phyloP scores from a whole-genome alignment of 768 basidiomycete genomes.

The Daedalea quercina region DNA sequence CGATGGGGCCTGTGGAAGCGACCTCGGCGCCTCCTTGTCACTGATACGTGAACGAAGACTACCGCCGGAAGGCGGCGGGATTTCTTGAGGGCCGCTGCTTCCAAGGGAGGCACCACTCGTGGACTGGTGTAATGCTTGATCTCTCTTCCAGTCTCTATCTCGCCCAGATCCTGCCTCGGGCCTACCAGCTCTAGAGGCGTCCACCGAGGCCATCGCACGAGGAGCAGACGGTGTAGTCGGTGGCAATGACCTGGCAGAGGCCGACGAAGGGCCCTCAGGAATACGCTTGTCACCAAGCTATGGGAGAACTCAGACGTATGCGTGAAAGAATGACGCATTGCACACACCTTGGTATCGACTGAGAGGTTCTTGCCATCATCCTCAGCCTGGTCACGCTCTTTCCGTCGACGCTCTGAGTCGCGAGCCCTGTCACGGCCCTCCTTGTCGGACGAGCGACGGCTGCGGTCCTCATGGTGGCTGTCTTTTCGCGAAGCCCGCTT shows the following conservation, averaged over 20 bases:
- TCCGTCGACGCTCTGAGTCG: conserved; percentile 61
- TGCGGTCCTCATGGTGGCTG: conserved; percentile 67
- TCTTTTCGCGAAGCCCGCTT: conserved; percentile 82
- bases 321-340: background rate
- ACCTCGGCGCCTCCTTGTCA: conserved; percentile 45
- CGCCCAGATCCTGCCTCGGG: conserved; percentile 30
- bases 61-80: conserved; percentile 8
- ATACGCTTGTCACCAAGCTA: conserved; percentile 50
- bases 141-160: conserved; percentile 40
- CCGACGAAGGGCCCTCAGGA: conserved; percentile 39
- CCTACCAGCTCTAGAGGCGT: conserved; percentile 35
- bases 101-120: conserved; percentile 13
- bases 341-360: conserved; percentile 55
- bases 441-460: conserved; percentile 60
- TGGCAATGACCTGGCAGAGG: conserved; percentile 39
- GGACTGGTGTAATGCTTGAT: conserved; percentile 5
- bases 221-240: conserved; percentile 63
- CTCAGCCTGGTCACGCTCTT: conserved; percentile 54
- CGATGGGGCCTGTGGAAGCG: conserved; percentile 34
- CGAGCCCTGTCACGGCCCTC: conserved; percentile 60
- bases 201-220: conserved; percentile 57
- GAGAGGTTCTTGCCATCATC: conserved; percentile 38
- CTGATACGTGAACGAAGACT: conserved; percentile 54
- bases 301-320: background rate
- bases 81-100: conserved; percentile 7